Base-by-base conservation (phyloP, 1,284 basidiomycete genomes). In the Malassezia arunalokei region DNA sequence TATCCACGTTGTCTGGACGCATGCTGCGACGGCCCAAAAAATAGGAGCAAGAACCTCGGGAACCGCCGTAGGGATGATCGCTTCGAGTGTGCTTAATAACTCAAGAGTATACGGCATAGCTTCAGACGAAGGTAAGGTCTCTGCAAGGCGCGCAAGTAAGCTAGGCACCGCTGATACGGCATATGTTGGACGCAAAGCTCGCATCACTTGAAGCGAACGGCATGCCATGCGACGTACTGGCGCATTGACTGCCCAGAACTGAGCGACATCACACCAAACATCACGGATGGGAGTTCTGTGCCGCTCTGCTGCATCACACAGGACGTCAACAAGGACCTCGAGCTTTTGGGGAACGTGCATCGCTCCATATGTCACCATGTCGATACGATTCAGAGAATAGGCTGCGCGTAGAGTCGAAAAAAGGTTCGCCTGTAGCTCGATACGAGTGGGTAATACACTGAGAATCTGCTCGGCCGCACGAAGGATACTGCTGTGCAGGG, bases 191-290 rank as follows among this genome's bases (percentile, higher is more conserved):
- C 82, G 80, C n/a, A 95, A 76, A 1, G 85, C 82, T 35, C 88
- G 82, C 75, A 89, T 89, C n/a, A 88, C 78, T 71, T 94, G 88
- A 59, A 95, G 78, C 2, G 90, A 92, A 30, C 88, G 81, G 75
- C 86, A 88, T 0, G 91, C 89, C 29, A 85, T 82, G 45, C 83
- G 83, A 37, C 87, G 81, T 56, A 90, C 86, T 4, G 87, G 85
- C 63, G 87, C 90, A 1, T 83, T 80, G 3, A 87, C 88, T 2
- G 87, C 86, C 85, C 91, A 94, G 31, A 78, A 76, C 54, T 94
- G 76, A 3, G 87, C 86, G 29, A 87, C 67, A 5, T 82, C 81
- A 6, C 87, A 87, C 84, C 91, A 90, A 2, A 24, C 9, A 15
- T n/a, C 12, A 9, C 39, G 39, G 7, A 40, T 15, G 11, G 39